These are phyloP conservation scores for Ganoderma resinaceum DNA, from an alignment of 1,284 basidiomycete species.

Conservation along the genomic window DNA sequence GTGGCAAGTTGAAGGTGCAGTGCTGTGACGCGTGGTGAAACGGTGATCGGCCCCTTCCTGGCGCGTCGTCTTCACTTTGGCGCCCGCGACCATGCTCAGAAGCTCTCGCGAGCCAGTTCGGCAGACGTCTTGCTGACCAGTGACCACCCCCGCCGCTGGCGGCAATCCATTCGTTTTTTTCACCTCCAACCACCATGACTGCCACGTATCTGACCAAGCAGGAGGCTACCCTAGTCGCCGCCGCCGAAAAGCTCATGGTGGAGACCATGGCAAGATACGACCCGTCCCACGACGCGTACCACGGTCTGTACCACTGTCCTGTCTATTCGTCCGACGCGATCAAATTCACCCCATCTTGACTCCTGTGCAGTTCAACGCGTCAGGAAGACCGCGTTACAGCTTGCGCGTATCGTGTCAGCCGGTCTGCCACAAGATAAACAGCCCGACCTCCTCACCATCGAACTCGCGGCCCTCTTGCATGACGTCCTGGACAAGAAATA, in stretches of 20 bases:
- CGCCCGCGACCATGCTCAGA: constrained; percentile 8
- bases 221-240: constrained; percentile 55
- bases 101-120: not conserved
- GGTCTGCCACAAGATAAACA: constrained; percentile 36
- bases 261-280: constrained; percentile 86
- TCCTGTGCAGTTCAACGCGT: constrained; percentile 76
- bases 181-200: constrained; percentile 12
- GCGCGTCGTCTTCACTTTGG: constrained; percentile 12
- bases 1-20: constrained; percentile 8
- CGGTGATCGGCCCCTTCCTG: constrained; percentile 7
- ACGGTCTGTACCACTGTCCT: constrained; percentile 59
- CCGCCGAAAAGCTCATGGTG: constrained; percentile 76
- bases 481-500: constrained; percentile 92
- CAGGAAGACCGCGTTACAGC: constrained; percentile 72
- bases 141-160: not conserved
- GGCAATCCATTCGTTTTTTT: constrained; percentile 11
- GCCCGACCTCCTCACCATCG: constrained; percentile 78
- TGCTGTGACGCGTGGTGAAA: not conserved
- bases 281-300: constrained; percentile 89
- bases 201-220: constrained; percentile 44
- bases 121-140: not conserved
- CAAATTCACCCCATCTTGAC: not conserved
- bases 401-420: constrained; percentile 58
- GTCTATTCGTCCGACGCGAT: constrained; percentile 3
- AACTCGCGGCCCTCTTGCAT: constrained; percentile 88